Base-by-base conservation (phyloP, 2,329 filamentous ascomycete species). In the Apiospora saccharicola region DNA sequence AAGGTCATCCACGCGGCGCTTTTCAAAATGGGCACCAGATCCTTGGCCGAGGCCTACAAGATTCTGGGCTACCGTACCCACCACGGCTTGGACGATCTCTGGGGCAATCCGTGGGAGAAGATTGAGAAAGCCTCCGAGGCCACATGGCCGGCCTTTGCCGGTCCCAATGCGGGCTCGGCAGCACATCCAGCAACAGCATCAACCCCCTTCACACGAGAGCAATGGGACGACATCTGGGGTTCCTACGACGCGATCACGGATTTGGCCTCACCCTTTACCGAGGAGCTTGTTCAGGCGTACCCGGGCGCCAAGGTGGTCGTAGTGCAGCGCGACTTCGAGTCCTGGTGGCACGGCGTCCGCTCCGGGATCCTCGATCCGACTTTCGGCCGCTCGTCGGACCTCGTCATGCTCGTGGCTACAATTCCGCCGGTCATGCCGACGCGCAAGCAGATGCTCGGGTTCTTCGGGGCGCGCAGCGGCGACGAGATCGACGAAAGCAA, bases 401-500 rank as follows among this genome's bases (percentile, higher is more conserved):
- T 41, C 8, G 24, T 72, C 26, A 14, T 72, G 10, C 26, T 67
- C 34, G 69, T 70, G n/a, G 41, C 72, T 22, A 24, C 44, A 3
- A 53, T 46, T 4, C 75, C 76, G 3, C 76, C 75, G 75, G 78
- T 83, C 24, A 82, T 72, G 22, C 71, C 71, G 6, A 72, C 72
- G 68, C 43, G 51, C 37, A 73, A 73, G 68, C 67, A 73, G 16
- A 43, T 73, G 12, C 16, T 70, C 19, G 71, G 72, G 10, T 61
- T 71, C 41, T 75, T 74, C 49, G 68, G 53, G 8, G 73, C 53
- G 7, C 53, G 44, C 8, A 70, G 92, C 85, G 86, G 90, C 74
- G 90, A 89, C 69, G 90, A 92, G 79, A 92, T 93, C 80, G 88
- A 88, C 79, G 85, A 88, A 73, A 91, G 90, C 78, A 92, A 92